Evolutionary conservation across 129 eudicot species (phyloP).

Genomic region (Deinandra increscens): DNA sequence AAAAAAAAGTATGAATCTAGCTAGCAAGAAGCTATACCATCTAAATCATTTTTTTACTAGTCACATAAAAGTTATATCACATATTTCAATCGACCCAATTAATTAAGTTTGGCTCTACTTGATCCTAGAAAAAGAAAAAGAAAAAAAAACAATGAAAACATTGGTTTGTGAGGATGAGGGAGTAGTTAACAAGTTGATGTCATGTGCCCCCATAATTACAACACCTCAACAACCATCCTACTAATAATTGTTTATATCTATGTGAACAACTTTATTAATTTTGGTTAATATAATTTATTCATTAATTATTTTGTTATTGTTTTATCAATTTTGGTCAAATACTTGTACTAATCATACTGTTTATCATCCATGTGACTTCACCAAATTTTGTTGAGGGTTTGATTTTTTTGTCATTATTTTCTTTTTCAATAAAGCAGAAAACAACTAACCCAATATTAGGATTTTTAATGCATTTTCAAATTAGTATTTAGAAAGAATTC

Average conservation of each 20-base stretch:
- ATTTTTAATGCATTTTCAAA: background rate
- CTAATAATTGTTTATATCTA: constrained; percentile 14
- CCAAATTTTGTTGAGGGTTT: constrained; percentile 21
- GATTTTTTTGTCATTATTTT: constrained; percentile 25
- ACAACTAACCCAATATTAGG: constrained; percentile 13
- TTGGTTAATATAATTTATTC: background rate
- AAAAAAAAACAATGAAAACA: constrained; percentile 1
- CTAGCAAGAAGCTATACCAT: no score
- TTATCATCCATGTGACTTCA: constrained; percentile 46
- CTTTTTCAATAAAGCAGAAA: constrained; percentile 15
- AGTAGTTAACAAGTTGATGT: constrained; percentile 47
- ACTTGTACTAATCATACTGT: constrained; percentile 23
- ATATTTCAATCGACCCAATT: no score
- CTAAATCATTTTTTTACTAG: no score
- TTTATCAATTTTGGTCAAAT: constrained; percentile 19
- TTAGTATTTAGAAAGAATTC: background rate
- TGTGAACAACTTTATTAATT: background rate
- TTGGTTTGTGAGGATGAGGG: constrained; percentile 50
- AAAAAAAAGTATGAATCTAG: no score
- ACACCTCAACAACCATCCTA: constrained; percentile 45
- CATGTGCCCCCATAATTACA: constrained; percentile 60
- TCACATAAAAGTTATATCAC: no score
- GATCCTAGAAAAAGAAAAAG: background rate
- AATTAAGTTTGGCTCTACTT: no score
- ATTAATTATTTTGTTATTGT: background rate